Percentiles rank a stretch among this genome's conserved stretches.
Conservation (phyloP, 2,329 filamentous ascomycete genomes). For the Pseudophaeomoniella oleicola region DNA sequence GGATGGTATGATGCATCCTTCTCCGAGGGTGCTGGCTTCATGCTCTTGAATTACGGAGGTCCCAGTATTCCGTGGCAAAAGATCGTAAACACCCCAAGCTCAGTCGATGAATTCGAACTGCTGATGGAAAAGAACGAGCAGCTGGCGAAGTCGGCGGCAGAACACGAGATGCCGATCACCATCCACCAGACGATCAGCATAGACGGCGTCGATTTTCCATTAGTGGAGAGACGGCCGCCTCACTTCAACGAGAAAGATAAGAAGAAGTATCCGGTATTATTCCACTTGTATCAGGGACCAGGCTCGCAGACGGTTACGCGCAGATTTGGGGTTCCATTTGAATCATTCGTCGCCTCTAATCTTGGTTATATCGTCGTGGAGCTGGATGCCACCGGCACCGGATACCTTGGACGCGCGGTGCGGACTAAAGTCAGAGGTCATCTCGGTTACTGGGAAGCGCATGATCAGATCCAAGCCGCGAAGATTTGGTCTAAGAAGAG, state of each 20-base stretch:
- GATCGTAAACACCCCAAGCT: slow-evolving; percentile 68
- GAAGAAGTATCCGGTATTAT: slow-evolving; percentile 75
- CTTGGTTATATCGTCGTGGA: slow-evolving; percentile 92
- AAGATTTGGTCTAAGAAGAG: slow-evolving; percentile 66
- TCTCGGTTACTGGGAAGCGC: slow-evolving; percentile 70
- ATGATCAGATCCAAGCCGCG: slow-evolving; percentile 82
- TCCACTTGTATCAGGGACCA: slow-evolving; percentile 87
- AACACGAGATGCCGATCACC: slow-evolving; percentile 68
- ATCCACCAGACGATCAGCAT: slow-evolving; percentile 76
- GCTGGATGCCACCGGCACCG: slow-evolving; percentile 84
- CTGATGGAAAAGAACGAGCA: slow-evolving; percentile 63
- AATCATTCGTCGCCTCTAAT: slow-evolving; percentile 70
- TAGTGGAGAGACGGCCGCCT: slow-evolving; percentile 74
- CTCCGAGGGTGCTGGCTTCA: slow-evolving; percentile 67
- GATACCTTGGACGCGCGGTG: slow-evolving; percentile 71
- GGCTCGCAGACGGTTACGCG: slow-evolving; percentile 82
- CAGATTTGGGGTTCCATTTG: slow-evolving; percentile 72
- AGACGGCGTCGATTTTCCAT: slow-evolving; percentile 57
- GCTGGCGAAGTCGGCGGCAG: slow-evolving; percentile 54
- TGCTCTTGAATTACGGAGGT: slow-evolving; percentile 69
- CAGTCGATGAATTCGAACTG: slow-evolving; percentile 48
- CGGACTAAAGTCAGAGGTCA: slow-evolving; percentile 71
- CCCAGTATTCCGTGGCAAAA: slow-evolving; percentile 84
- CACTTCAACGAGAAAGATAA: slow-evolving; percentile 67
- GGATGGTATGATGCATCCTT: slow-evolving; percentile 76